These are phyloP conservation scores for Cercospora sp. DNA, from an alignment of 2,329 filamentous ascomycete genomes.

Conservation along the genomic window DNA sequence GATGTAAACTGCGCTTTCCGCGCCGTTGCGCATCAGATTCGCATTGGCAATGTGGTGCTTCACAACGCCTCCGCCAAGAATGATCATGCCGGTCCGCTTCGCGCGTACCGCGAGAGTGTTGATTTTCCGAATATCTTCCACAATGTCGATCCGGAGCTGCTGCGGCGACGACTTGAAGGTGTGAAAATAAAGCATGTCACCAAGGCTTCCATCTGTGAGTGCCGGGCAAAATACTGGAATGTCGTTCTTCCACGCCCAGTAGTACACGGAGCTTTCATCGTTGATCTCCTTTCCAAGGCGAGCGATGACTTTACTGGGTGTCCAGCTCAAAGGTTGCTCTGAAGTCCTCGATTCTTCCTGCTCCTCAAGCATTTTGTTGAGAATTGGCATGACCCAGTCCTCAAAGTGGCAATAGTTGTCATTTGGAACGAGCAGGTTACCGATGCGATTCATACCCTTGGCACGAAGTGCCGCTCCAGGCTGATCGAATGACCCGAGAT, in stretches of 20 bases:
- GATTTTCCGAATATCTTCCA: slow-evolving; percentile 88
- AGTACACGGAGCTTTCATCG: slow-evolving; percentile 86
- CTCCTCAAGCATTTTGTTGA: slow-evolving; percentile 91
- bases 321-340: slow-evolving; percentile 77
- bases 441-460: slow-evolving; percentile 91
- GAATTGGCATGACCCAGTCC: slow-evolving; percentile 93
- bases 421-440: slow-evolving; percentile 93
- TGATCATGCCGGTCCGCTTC: slow-evolving; percentile 88
- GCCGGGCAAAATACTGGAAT: slow-evolving; percentile 98
- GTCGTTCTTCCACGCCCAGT: slow-evolving; percentile 96
- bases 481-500: slow-evolving; percentile 81
- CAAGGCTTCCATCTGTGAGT: slow-evolving; percentile 88
- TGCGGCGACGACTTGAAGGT: slow-evolving; percentile 84
- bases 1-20: slow-evolving; percentile 94
- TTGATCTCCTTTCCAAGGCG: slow-evolving; percentile 92
- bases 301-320: slow-evolving; percentile 86
- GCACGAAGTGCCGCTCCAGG: slow-evolving; percentile 74
- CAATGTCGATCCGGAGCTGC: slow-evolving; percentile 83
- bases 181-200: slow-evolving; percentile 99
- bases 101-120: slow-evolving; percentile 89
- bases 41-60: slow-evolving; percentile 99
- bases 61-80: slow-evolving; percentile 89
- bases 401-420: slow-evolving; percentile 97
- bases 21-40: slow-evolving; percentile 94
- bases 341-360: slow-evolving; percentile 72